A percentile compares a stretch with the other conserved stretches of the same genome.
These are phyloP conservation scores for Streptanthus diversifolius DNA, from an alignment of 345 rosid species.

Conservation along the genomic window DNA sequence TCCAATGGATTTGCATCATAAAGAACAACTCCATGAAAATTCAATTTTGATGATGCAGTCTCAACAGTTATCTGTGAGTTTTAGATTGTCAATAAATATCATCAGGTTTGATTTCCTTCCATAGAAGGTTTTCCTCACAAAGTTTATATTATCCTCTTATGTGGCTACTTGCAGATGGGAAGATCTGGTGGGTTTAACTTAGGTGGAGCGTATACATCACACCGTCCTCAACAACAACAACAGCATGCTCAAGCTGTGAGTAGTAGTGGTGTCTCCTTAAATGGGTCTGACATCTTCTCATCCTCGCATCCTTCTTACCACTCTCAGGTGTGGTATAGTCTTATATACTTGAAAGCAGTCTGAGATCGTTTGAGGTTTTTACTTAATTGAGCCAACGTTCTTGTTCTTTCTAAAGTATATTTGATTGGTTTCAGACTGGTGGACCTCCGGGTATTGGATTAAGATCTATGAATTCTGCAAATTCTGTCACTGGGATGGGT, in stretches of 20 bases:
- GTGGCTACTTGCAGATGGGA: conserved; percentile 62
- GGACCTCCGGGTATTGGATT: conserved; percentile 80
- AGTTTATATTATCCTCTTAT: not conserved
- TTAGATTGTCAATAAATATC: not conserved
- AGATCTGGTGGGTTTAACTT: conserved; percentile 83
- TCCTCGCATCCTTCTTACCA: conserved; percentile 75
- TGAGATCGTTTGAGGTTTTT: not conserved
- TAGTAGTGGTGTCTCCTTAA: conserved; percentile 62
- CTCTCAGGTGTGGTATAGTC: conserved; percentile 64
- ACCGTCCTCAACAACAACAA: conserved; percentile 75
- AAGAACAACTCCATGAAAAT: conserved; percentile 90
- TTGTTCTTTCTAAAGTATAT: conserved; percentile 9
- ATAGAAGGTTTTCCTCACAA: not conserved
- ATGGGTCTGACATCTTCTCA: conserved; percentile 77
- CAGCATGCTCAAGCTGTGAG: conserved; percentile 71
- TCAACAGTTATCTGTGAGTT: conserved; percentile 87
- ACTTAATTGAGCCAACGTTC: not conserved
- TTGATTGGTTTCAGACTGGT: conserved; percentile 51
- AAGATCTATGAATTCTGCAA: conserved; percentile 79
- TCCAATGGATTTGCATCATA: conserved; percentile 80
- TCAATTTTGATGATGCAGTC: conserved; percentile 87
- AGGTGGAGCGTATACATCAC: conserved; percentile 67
- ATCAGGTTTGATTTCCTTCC: conserved; percentile 10
- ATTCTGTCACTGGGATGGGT: conserved; percentile 56
- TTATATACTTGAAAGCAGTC: conserved; percentile 6